A percentile compares a stretch with the other conserved stretches of the same genome.
Conservation (phyloP, 78 protist genomes). For the Chrysochromulina parva region DNA sequence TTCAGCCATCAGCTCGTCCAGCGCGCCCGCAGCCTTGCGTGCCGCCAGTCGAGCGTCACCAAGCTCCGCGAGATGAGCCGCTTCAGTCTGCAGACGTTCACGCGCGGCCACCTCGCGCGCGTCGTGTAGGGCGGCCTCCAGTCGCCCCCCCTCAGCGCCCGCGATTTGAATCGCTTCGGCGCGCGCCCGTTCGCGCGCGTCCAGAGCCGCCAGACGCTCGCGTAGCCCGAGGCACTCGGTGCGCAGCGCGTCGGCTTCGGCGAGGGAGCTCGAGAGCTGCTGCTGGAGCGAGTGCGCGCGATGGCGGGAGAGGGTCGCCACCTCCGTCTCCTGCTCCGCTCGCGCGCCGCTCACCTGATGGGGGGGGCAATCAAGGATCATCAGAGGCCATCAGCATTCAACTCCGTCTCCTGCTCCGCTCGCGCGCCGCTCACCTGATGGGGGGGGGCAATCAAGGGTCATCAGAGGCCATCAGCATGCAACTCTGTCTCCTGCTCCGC, state of each 20-base stretch:
- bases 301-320: no score
- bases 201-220: background rate
- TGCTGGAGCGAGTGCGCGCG: no score
- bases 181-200: background rate
- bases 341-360: background rate
- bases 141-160: background rate
- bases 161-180: background rate
- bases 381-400: no score
- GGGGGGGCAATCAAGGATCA: no score
- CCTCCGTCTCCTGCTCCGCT: no score
- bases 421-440: background rate
- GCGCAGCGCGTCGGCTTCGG: no score
- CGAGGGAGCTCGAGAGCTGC: no score
- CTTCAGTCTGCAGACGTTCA: background rate
- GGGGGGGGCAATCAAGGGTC: no score
- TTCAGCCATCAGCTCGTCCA: no score
- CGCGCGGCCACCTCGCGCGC: background rate
- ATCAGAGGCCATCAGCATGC: no score
- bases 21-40: no score
- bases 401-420: background rate
- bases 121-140: background rate
- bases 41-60: background rate
- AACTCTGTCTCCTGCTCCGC: background rate
- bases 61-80: background rate
- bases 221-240: no score